phyloP scores from a whole-genome alignment of 257 asterid genomes.

The Prunella vulgaris region DNA sequence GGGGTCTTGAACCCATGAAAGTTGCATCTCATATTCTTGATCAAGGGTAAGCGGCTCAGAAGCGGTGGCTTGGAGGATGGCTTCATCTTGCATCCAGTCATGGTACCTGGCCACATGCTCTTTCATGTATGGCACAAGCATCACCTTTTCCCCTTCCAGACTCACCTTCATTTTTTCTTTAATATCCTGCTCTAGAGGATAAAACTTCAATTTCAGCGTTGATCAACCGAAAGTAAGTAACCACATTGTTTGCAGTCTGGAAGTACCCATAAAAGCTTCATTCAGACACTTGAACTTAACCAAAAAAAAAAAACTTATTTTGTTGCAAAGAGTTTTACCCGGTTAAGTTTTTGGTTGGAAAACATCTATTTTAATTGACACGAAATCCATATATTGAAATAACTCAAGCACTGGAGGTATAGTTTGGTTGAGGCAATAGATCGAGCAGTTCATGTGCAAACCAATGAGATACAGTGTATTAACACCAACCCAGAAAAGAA shows the following conservation, averaged over 20 bases:
- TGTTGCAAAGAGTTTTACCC: not conserved
- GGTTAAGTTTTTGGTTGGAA: not conserved
- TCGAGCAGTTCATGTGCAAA: slow-evolving; percentile 27
- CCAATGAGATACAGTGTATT: not conserved
- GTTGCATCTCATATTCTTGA: slow-evolving; percentile 82
- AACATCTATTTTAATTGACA: not conserved
- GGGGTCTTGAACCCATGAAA: slow-evolving; percentile 82
- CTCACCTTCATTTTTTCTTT: slow-evolving; percentile 46
- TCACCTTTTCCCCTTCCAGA: slow-evolving; percentile 71
- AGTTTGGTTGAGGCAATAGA: slow-evolving; percentile 21
- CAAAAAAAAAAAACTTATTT: too few relatives aligned
- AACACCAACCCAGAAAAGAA: not conserved
- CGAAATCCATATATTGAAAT: not conserved
- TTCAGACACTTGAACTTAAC: too few relatives aligned
- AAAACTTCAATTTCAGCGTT: too few relatives aligned
- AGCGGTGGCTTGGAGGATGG: slow-evolving; percentile 85
- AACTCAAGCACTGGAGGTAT: not conserved
- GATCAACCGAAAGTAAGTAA: too few relatives aligned
- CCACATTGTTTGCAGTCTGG: too few relatives aligned
- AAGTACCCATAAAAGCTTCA: too few relatives aligned
- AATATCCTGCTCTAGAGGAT: slow-evolving; percentile 1
- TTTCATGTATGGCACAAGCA: slow-evolving; percentile 81
- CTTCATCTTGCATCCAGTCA: slow-evolving; percentile 86
- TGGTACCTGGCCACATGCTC: slow-evolving; percentile 87
- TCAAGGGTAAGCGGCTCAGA: slow-evolving; percentile 83